These are phyloP conservation scores for Panus rudis DNA, from an alignment of 768 basidiomycete genomes.

Conservation along the genomic window DNA sequence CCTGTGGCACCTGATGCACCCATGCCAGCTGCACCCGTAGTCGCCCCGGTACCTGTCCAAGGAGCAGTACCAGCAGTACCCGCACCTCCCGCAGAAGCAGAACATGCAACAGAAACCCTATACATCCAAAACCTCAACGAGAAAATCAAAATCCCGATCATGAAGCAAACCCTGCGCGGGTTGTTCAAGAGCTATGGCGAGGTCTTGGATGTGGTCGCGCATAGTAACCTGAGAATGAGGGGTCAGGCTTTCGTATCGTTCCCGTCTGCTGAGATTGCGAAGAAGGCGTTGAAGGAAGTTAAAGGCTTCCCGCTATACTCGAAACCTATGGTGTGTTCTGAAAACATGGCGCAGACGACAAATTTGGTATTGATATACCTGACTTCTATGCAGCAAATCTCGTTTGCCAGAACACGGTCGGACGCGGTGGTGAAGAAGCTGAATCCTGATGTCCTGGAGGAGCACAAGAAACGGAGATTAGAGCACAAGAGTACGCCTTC, in stretches of 20 bases:
- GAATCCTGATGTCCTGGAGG: slow-evolving; percentile 60
- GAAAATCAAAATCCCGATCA: slow-evolving; percentile 81
- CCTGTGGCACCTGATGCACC: slow-evolving; percentile 23
- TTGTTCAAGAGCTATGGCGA: slow-evolving; percentile 93
- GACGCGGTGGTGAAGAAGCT: slow-evolving; percentile 83
- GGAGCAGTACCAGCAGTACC: slow-evolving; percentile 13
- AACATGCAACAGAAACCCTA: slow-evolving; percentile 71
- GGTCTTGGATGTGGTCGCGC: slow-evolving; percentile 92
- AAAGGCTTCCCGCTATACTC: slow-evolving; percentile 91
- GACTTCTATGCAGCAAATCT: slow-evolving; percentile 67
- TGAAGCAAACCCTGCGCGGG: slow-evolving; percentile 80
- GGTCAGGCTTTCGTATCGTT: slow-evolving; percentile 99
- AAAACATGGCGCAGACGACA: background rate
- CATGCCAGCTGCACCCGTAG: slow-evolving; percentile 15
- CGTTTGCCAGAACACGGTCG: slow-evolving; percentile 83
- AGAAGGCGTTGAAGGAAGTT: slow-evolving; percentile 88
- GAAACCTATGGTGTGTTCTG: slow-evolving; percentile 79
- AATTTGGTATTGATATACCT: background rate
- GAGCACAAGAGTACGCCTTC: slow-evolving; percentile 75
- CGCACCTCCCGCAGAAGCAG: slow-evolving; percentile 27
- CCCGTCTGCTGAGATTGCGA: slow-evolving; percentile 70
- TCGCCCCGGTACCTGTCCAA: slow-evolving; percentile 17
- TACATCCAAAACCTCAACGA: slow-evolving; percentile 97
- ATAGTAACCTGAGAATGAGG: slow-evolving; percentile 91
- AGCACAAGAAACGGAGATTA: slow-evolving; percentile 65